These are phyloP conservation scores for Firmiana major DNA, from an alignment of 345 rosid genomes.

Conservation along the genomic window DNA sequence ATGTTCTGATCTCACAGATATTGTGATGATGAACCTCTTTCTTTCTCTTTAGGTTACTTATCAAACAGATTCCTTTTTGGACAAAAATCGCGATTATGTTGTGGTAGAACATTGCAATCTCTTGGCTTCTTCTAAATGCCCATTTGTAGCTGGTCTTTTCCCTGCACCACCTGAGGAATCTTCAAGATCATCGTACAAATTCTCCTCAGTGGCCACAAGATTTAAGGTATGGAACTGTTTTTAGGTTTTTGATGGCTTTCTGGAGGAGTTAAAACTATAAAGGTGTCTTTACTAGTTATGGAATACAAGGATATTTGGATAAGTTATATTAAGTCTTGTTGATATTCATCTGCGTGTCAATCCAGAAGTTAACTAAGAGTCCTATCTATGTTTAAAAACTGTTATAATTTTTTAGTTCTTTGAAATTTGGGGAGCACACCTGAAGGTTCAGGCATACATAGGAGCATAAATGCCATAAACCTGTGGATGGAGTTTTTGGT, in stretches of 20 bases:
- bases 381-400: not conserved
- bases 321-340: not conserved
- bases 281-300: not conserved
- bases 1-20: not conserved
- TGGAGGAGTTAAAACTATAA: not conserved
- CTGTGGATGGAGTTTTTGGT: not conserved
- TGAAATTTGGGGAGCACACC: not conserved
- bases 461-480: not conserved
- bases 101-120: slow-evolving; percentile 93
- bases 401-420: not conserved
- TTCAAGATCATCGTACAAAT: slow-evolving; percentile 89
- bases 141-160: slow-evolving; percentile 80
- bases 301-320: not conserved
- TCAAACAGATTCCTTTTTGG: slow-evolving; percentile 80
- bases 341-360: not conserved
- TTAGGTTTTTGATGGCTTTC: slow-evolving; percentile 1
- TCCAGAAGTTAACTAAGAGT: not conserved
- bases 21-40: slow-evolving; percentile 10
- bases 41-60: slow-evolving; percentile 73
- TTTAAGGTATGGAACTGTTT: slow-evolving; percentile 61
- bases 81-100: slow-evolving; percentile 94
- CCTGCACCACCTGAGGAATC: slow-evolving; percentile 63
- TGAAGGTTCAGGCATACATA: not conserved
- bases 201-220: slow-evolving; percentile 94
- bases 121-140: slow-evolving; percentile 79